These are phyloP conservation scores for Esteya vermicola DNA, from an alignment of 2,329 filamentous ascomycete genomes.

Conservation along the genomic window DNA sequence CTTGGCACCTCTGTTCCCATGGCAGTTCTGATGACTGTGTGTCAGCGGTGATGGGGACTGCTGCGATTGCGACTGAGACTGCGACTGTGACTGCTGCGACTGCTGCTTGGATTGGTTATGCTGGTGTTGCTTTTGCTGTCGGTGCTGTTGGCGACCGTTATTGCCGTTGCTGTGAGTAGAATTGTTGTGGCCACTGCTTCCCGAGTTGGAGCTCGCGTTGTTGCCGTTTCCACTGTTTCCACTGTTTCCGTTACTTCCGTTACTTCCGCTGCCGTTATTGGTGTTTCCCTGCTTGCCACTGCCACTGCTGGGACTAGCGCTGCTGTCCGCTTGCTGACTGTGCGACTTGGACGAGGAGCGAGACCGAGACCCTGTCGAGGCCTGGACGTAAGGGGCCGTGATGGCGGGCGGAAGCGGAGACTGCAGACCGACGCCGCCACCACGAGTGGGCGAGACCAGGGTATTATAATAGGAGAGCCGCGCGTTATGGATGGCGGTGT, in stretches of 20 bases:
- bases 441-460: slow-evolving; percentile 42
- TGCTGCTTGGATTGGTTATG: not conserved
- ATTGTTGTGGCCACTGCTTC: too few species aligned
- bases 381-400: slow-evolving; percentile 41
- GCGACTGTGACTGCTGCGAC: not conserved
- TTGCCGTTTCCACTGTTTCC: too few species aligned
- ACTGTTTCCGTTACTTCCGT: too few species aligned
- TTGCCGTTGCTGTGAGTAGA: too few species aligned
- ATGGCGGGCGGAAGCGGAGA: slow-evolving; percentile 39
- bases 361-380: slow-evolving; percentile 32
- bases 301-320: slow-evolving; percentile 17
- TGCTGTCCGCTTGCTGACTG: slow-evolving; percentile 32
- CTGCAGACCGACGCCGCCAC: slow-evolving; percentile 37
- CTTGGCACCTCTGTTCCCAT: slow-evolving; percentile 50
- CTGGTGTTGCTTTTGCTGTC: slow-evolving; percentile 26
- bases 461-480: slow-evolving; percentile 53
- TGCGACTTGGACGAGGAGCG: slow-evolving; percentile 47
- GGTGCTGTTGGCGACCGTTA: slow-evolving; percentile 1
- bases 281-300: not conserved
- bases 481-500: slow-evolving; percentile 44
- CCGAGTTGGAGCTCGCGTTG: too few species aligned
- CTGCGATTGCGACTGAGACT: slow-evolving; percentile 4
- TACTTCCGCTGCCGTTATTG: too few species aligned
- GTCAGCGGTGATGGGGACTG: slow-evolving; percentile 2
- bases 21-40: slow-evolving; percentile 26